Evolutionary conservation across 1,284 basidiomycete species (phyloP).

Genomic region (Leucoagaricus sp.): DNA sequence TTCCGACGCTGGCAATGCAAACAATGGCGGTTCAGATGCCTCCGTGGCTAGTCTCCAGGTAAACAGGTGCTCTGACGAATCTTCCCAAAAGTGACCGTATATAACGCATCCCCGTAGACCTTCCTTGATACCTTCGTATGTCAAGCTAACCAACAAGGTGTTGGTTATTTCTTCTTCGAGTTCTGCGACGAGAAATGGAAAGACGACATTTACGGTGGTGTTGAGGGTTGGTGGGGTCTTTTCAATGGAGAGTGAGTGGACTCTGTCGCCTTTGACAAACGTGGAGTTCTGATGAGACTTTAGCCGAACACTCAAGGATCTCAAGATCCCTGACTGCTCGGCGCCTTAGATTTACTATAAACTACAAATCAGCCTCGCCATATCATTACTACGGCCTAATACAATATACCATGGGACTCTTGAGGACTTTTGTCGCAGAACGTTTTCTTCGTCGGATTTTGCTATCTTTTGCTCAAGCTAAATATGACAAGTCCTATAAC

Average conservation of each 20-base stretch:
- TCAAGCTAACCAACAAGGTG: slow-evolving; percentile 78
- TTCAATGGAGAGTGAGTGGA: slow-evolving; percentile 44
- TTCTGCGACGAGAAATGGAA: slow-evolving; percentile 86
- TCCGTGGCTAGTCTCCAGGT: slow-evolving; percentile 70
- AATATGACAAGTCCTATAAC: neutral
- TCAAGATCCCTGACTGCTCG: slow-evolving; percentile 52
- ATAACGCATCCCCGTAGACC: slow-evolving; percentile 34
- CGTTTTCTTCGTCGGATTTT: neutral
- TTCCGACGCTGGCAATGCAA: slow-evolving; percentile 53
- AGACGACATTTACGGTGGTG: slow-evolving; percentile 74
- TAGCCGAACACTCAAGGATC: slow-evolving; percentile 58
- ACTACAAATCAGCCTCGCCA: too few relatives aligned
- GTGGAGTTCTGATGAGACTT: neutral
- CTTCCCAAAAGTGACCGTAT: neutral
- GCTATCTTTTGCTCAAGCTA: neutral
- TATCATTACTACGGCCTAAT: neutral
- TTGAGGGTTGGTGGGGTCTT: slow-evolving; percentile 62
- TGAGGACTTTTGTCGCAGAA: neutral
- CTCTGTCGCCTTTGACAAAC: neutral
- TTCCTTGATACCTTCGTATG: slow-evolving; percentile 90
- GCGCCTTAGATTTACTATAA: slow-evolving; percentile 28
- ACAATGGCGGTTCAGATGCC: slow-evolving; percentile 69
- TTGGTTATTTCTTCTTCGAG: slow-evolving; percentile 88
- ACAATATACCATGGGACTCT: neutral
- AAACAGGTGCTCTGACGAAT: neutral